Conservation (phyloP, 106 monocot genomes). For the Dioscorea dumetorum region DNA sequence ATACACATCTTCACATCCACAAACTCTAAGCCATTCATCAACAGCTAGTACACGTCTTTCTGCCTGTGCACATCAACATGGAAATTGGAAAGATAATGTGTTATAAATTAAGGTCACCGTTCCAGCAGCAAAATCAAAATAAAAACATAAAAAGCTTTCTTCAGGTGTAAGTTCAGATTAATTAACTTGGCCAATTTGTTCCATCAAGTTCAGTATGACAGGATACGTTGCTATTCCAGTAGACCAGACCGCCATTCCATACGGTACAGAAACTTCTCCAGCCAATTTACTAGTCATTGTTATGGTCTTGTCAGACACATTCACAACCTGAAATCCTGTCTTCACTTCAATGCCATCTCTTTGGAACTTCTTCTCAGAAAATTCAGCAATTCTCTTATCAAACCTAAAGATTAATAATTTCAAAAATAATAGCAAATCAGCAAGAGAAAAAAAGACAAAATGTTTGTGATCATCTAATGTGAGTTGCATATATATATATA, state of each 20-base stretch:
- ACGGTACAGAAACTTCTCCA: conserved; percentile 39
- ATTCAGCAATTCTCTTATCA: conserved; percentile 60
- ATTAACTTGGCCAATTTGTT: conserved; percentile 55
- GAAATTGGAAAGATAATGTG: neutral
- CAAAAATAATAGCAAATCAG: too few species aligned
- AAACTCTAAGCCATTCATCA: conserved; percentile 69
- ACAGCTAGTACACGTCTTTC: conserved; percentile 60
- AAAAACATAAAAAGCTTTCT: neutral
- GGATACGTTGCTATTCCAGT: conserved; percentile 61
- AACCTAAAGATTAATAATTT: conserved; percentile 29
- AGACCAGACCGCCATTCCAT: conserved; percentile 85
- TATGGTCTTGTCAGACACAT: conserved; percentile 54
- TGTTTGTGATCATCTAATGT: too few species aligned
- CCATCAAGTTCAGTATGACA: conserved; percentile 55
- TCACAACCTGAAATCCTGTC: conserved; percentile 50
- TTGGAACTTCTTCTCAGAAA: conserved; percentile 63
- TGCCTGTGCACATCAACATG: conserved; percentile 24
- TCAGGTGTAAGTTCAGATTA: neutral
- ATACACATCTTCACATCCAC: conserved; percentile 53
- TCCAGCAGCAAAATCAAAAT: too few species aligned
- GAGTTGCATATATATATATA: too few species aligned
- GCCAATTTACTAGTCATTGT: conserved; percentile 37
- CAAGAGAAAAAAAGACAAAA: too few species aligned
- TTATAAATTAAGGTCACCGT: too few species aligned
- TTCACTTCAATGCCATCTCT: conserved; percentile 71